phyloP scores from a whole-genome alignment of 1,139 yeast species.

The Debaryomyces fabryi region DNA sequence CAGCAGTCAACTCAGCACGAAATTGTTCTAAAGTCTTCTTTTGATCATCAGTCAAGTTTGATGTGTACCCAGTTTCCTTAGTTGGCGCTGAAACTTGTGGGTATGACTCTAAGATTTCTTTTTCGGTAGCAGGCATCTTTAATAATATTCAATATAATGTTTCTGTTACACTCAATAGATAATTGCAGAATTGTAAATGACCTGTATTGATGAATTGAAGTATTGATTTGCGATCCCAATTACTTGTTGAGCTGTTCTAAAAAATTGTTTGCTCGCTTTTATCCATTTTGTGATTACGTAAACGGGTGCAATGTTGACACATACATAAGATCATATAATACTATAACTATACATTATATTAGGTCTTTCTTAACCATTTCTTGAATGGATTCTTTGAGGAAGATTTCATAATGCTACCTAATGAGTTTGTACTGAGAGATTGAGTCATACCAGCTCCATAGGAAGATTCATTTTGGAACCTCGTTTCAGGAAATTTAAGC shows the following conservation, averaged over 20 bases:
- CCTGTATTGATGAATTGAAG: not conserved
- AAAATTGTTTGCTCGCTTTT: constrained; percentile 7
- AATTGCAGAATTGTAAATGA: not conserved
- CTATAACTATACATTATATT: constrained; percentile 1
- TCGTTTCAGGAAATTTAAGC: constrained; percentile 29
- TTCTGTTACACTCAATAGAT: not conserved
- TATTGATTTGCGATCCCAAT: not conserved
- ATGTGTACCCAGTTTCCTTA: constrained; percentile 74
- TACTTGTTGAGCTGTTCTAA: constrained; percentile 2
- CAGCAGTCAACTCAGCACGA: constrained; percentile 57
- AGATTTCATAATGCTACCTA: constrained; percentile 26
- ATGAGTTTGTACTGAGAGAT: constrained; percentile 29
- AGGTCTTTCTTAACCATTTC: constrained; percentile 36
- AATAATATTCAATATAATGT: not conserved
- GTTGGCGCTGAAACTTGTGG: constrained; percentile 72
- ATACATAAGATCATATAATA: not conserved
- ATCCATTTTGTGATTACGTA: constrained; percentile 9
- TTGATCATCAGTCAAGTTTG: constrained; percentile 74
- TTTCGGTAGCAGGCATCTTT: constrained; percentile 21
- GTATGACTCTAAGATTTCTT: constrained; percentile 50
- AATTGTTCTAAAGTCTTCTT: constrained; percentile 59
- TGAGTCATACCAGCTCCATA: constrained; percentile 16
- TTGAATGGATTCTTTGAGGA: constrained; percentile 38
- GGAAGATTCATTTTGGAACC: not conserved
- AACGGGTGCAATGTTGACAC: not conserved